Conservation (phyloP, 345 rosid genomes). For the Gossypium raimondii region DNA sequence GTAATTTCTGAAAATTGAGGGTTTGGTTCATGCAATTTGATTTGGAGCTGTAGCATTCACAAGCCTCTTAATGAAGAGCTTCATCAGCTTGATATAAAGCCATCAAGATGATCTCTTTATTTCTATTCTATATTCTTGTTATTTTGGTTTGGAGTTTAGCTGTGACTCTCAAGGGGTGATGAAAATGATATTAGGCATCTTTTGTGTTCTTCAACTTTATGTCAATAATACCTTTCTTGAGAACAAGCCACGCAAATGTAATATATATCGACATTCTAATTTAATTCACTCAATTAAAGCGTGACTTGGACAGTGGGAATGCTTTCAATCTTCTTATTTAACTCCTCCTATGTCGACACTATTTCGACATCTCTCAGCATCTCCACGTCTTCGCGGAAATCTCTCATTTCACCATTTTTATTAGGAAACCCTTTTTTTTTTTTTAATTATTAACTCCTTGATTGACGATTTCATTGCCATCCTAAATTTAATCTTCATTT, state of each 20-base stretch:
- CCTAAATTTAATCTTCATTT: background rate
- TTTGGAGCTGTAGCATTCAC: too few relatives aligned
- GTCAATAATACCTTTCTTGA: background rate
- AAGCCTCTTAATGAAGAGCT: too few relatives aligned
- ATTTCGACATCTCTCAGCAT: background rate
- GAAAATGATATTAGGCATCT: background rate
- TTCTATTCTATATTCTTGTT: too few relatives aligned
- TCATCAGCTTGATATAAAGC: too few relatives aligned
- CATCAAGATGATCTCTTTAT: too few relatives aligned
- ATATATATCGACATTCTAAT: background rate
- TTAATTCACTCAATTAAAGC: background rate
- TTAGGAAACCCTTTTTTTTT: background rate
- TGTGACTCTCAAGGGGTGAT: too few relatives aligned
- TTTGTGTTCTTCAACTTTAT: background rate
- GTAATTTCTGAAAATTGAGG: too few relatives aligned
- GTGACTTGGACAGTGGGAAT: background rate
- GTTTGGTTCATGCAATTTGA: too few relatives aligned
- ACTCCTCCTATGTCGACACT: background rate
- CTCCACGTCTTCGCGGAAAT: background rate
- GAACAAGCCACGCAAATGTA: background rate
- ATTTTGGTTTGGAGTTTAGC: too few relatives aligned
- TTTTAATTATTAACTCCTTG: background rate
- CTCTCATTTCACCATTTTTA: background rate
- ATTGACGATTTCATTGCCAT: background rate
- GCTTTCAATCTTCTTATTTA: background rate